Evolutionary conservation across 495 filamentous ascomycete genomes (phyloP), one percentile per base, ranked within the genome.

Genomic region (Filosporella fistucella): DNA sequence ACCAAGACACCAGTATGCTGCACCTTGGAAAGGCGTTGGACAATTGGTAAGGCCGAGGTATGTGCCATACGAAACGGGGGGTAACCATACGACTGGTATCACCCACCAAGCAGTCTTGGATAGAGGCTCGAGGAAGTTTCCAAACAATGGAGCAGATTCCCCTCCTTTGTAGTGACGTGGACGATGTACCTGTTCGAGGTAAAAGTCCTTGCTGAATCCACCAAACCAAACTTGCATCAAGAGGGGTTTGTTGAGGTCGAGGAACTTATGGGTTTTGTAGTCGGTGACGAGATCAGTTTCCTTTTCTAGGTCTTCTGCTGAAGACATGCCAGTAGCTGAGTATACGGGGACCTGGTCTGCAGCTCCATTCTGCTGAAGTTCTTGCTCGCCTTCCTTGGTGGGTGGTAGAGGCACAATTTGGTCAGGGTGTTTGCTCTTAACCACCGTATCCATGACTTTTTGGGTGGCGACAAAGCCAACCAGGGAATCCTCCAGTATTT

Each of bases 91-190:
- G 0, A 76, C 70, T 10, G 94, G 94, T 12, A 97, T 75, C 35
- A 93, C 61, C 79, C 84, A 97, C 90, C 91, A 97, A 5, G 91
- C 78, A 7, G 94, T 97, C 70, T 90, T 86, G 64, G 85, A 88
- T 21, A 99, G 69, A 6, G 94, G 94, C 66, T 99, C 94, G 10
- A 99, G 75, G 68, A 97, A 93, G 67, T 99, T 99, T 33, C 94
- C 94, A 66, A 99, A 99, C 23, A 99, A 66, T 6, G 93, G 94
- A 24, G 94, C 93, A 4, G 90, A 95, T 47, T 81, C 80, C 32
- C 93, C 93, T 42, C 89, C 89, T 57, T 80, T 90, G 76, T 96
- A 97, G 69, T 97, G 89, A 46, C 91, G 81, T 20, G 91, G 91
- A 37, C 91, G 81, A 63, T 99, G 94, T 28, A 99, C 86, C 66